Percentiles rank a stretch among this genome's conserved stretches.
Conservation (phyloP, 129 eudicot species). For the Flaveria trinervia region DNA sequence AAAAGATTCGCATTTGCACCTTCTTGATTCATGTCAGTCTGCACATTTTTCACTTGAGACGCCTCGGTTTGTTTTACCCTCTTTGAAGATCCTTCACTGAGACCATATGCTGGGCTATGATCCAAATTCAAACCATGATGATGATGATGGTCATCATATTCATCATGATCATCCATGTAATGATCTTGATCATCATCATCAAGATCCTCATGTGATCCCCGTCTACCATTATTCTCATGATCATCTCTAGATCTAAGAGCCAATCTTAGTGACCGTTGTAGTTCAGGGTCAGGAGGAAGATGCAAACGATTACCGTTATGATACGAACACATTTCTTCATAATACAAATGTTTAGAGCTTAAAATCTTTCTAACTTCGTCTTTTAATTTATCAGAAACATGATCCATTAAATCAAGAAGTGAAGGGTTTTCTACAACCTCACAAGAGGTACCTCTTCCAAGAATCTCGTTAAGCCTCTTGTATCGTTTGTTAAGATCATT, state of each 20-base stretch:
- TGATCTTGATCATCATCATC: constrained; percentile 66
- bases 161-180: constrained; percentile 64
- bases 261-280: constrained; percentile 65
- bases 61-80: constrained; percentile 54
- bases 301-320: constrained; percentile 79
- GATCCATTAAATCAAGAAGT: constrained; percentile 79
- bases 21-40: constrained; percentile 46
- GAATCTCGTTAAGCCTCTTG: constrained; percentile 86
- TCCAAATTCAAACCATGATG: constrained; percentile 38
- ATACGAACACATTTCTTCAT: constrained; percentile 95
- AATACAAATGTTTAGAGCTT: constrained; percentile 85
- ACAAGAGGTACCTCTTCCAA: constrained; percentile 94
- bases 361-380: constrained; percentile 88
- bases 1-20: constrained; percentile 40
- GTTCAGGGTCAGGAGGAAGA: constrained; percentile 79
- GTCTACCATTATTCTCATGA: constrained; percentile 48
- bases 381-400: constrained; percentile 68
- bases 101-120: constrained; percentile 37
- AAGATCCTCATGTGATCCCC: constrained; percentile 53
- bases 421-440: constrained; percentile 85
- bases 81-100: constrained; percentile 52
- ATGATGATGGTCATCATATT: constrained; percentile 41
- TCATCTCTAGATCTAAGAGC: constrained; percentile 71
- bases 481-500: constrained; percentile 86
- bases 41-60: constrained; percentile 36